Evolutionary conservation across 2,329 filamentous ascomycete genomes (phyloP), one percentile per base, ranked within the genome.

Genomic region (Podosphaera xanthii): DNA sequence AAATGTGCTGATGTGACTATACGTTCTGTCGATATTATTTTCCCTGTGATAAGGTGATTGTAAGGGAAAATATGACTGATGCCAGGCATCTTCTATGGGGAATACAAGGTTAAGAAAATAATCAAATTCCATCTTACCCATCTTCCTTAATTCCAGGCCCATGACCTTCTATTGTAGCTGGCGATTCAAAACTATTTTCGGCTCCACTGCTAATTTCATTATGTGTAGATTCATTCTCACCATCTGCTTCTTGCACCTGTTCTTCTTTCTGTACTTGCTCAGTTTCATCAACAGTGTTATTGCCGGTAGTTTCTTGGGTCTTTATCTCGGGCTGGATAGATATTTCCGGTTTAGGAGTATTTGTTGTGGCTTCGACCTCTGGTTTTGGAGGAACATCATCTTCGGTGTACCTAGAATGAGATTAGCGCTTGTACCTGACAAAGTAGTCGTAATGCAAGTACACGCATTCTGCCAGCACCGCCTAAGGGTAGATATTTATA

Each of bases 121-220:
- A 64, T 63, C 40, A 57, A 54, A 66, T 64, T 60, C 59, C 64
- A 65, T 81, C 87, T 90, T 83, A 94, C 87, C 87, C 87, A 70
- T 94, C 87, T 80, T 94, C 87, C 72, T 94, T 94, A 60, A 90
- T 86, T 61, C 83, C 84, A 62, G 86, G 81, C 61, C 78, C 80
- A 64, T 75, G 73, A 53, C 68, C 60, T 56, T 73, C 70, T 60
- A 69, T 65, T 4, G 62, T 62, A 44, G 60, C 58, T 49, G 67
- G 59, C 50, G 65, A 64, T 61, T 67, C 65, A 62, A 67, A 66
- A 54, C 61, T 63, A 60, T 65, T 69, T 60, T 68, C 67, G 62
- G 69, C 70, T 53, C 76, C 76, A 61, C 34, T 36, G 46, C 67
- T 69, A 50, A 10, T 35, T 46, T 49, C 56, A 49, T 33, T 49